A percentile compares a stretch with the other conserved stretches of the same genome.
These are phyloP conservation scores for Xylaria curta DNA, from an alignment of 495 filamentous ascomycete genomes.

Conservation along the genomic window DNA sequence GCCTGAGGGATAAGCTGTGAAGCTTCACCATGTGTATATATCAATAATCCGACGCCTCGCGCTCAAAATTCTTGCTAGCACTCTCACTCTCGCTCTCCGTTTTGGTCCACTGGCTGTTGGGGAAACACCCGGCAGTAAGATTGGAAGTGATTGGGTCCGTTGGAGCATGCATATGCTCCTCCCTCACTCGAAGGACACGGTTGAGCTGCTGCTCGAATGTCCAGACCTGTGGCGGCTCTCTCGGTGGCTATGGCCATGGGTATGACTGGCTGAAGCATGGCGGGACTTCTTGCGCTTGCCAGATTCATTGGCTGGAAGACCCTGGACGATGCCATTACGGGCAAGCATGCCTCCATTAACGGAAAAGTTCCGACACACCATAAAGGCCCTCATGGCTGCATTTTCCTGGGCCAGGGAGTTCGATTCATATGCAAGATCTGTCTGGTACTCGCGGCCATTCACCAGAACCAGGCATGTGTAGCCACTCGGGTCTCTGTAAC, in stretches of 20 bases:
- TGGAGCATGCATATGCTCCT: constrained; percentile 21
- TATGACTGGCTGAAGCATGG: constrained; percentile 49
- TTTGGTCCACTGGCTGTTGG: constrained; percentile 39
- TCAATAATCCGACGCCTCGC: constrained; percentile 41
- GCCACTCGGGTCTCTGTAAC: constrained; percentile 72
- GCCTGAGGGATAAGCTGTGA: constrained; percentile 50
- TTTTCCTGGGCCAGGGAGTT: constrained; percentile 88
- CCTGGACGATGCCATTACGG: constrained; percentile 85
- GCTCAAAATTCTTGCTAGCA: constrained; percentile 11
- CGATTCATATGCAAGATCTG: constrained; percentile 80
- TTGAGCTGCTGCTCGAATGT: constrained; percentile 65
- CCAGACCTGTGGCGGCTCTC: constrained; percentile 53
- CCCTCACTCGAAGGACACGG: constrained; percentile 58
- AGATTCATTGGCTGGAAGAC: constrained; percentile 70
- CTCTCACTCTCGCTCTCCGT: constrained; percentile 29
- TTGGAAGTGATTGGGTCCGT: constrained; percentile 17
- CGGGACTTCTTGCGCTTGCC: constrained; percentile 57
- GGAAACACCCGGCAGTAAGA: constrained; percentile 27
- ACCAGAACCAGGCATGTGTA: constrained; percentile 92
- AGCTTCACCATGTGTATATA: constrained; percentile 59
- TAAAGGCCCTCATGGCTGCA: constrained; percentile 95
- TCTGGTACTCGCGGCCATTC: constrained; percentile 96
- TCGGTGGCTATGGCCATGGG: constrained; percentile 42
- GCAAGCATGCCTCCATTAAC: constrained; percentile 93
- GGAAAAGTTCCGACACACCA: constrained; percentile 98